A percentile compares a stretch with the other conserved stretches of the same genome.
Evolutionary conservation across 371 early-diverging fungal genomes (phyloP).

Genomic region (Apophysomyces variabilis): DNA sequence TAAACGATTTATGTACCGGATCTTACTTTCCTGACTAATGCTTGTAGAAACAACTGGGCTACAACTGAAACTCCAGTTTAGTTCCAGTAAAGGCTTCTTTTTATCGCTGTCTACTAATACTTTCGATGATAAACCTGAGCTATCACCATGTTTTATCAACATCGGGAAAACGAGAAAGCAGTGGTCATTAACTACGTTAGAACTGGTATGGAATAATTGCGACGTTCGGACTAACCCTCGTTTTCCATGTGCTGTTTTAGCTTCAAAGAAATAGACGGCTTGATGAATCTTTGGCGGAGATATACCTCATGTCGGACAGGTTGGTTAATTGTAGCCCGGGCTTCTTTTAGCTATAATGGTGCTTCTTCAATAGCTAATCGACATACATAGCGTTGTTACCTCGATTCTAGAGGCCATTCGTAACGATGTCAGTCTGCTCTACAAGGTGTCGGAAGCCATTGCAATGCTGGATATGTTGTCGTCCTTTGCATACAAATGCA

Average conservation of each 20-base stretch:
- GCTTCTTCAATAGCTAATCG: background rate
- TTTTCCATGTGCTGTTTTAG: slow-evolving; percentile 12
- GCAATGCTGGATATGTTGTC: slow-evolving; percentile 83
- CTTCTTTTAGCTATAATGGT: background rate
- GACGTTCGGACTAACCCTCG: background rate
- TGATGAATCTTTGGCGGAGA: slow-evolving; percentile 86
- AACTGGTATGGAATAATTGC: slow-evolving; percentile 57
- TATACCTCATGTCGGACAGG: slow-evolving; percentile 85
- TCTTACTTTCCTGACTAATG: background rate
- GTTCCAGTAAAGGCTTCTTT: slow-evolving; percentile 63
- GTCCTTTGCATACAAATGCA: slow-evolving; percentile 72
- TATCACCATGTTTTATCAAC: slow-evolving; percentile 65
- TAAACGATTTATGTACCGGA: slow-evolving; percentile 24
- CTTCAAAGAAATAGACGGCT: slow-evolving; percentile 65
- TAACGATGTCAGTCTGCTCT: slow-evolving; percentile 66
- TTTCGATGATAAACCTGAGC: slow-evolving; percentile 32
- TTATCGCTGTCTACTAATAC: slow-evolving; percentile 43
- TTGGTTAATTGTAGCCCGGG: slow-evolving; percentile 23
- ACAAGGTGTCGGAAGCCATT: slow-evolving; percentile 80
- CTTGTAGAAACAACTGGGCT: slow-evolving; percentile 45
- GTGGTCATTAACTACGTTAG: slow-evolving; percentile 76
- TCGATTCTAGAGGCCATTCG: slow-evolving; percentile 64
- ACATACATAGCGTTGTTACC: slow-evolving; percentile 56
- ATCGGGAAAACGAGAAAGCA: slow-evolving; percentile 63
- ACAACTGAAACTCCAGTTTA: slow-evolving; percentile 72